Conservation (phyloP, 257 asterid genomes). For the Capsicum pubescens region DNA sequence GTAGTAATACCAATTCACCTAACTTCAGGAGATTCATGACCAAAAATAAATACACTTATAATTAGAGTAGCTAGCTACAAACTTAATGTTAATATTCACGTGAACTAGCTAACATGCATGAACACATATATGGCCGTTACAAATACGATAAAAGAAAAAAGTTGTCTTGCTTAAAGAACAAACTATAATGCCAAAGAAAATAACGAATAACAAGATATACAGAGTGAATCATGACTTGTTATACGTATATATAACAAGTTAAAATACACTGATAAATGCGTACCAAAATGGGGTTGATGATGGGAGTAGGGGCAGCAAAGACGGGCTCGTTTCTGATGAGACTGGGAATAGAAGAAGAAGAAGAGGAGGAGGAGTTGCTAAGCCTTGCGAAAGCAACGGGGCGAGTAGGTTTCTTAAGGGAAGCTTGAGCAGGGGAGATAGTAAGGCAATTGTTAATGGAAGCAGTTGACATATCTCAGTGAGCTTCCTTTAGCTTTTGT, state of each 20-base stretch:
- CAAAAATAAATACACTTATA: not conserved
- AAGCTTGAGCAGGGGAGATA: slow-evolving; percentile 44
- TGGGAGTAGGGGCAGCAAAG: slow-evolving; percentile 86
- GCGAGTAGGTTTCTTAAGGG: slow-evolving; percentile 49
- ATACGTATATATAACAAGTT: not conserved
- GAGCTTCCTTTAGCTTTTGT: slow-evolving; percentile 10
- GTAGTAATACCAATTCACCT: slow-evolving; percentile 13
- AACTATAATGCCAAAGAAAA: not conserved
- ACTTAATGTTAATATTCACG: not conserved
- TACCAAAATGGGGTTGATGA: slow-evolving; percentile 84
- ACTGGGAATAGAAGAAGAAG: slow-evolving; percentile 50
- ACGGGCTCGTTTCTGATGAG: slow-evolving; percentile 93
- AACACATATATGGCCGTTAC: not conserved
- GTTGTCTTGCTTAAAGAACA: slow-evolving; percentile 1
- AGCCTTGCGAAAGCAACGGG: slow-evolving; percentile 61
- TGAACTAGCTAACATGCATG: slow-evolving; percentile 25
- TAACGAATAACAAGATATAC: not conserved
- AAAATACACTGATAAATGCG: not conserved
- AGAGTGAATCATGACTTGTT: not conserved
- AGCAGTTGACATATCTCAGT: slow-evolving; percentile 70
- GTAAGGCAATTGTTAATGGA: slow-evolving; percentile 59
- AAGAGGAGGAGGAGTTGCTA: slow-evolving; percentile 48
- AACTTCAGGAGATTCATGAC: slow-evolving; percentile 36
- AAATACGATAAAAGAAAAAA: not conserved
- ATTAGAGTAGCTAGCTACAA: not conserved